A percentile compares a stretch with the other conserved stretches of the same genome.
Evolutionary conservation across 2,329 filamentous ascomycete species (phyloP).

Genomic region (Shiraia sp.): DNA sequence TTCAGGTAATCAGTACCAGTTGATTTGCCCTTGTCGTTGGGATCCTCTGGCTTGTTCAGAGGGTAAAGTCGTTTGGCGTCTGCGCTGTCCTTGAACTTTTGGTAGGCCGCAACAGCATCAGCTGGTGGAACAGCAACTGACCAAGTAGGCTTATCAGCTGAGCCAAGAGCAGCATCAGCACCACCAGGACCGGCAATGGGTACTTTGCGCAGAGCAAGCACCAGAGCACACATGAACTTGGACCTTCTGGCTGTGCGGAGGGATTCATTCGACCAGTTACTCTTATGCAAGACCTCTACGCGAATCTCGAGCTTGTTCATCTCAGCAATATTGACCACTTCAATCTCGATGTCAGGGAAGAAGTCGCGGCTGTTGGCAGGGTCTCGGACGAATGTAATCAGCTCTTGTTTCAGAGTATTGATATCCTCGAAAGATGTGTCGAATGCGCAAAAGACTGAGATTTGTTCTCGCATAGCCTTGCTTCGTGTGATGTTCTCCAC

Average conservation of each 20-base stretch:
- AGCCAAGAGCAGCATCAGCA: slow-evolving; percentile 64
- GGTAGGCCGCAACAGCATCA: slow-evolving; percentile 66
- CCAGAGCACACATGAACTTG: slow-evolving; percentile 96
- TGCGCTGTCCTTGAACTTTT: slow-evolving; percentile 53
- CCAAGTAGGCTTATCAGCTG: slow-evolving; percentile 74
- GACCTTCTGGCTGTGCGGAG: slow-evolving; percentile 80
- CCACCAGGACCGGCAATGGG: slow-evolving; percentile 84
- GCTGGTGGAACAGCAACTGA: slow-evolving; percentile 74
- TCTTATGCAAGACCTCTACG: slow-evolving; percentile 85
- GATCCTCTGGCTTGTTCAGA: slow-evolving; percentile 33
- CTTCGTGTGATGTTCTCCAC: slow-evolving; percentile 92
- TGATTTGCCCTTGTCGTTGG: slow-evolving; percentile 33
- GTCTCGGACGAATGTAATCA: slow-evolving; percentile 80
- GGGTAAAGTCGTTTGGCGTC: slow-evolving; percentile 70
- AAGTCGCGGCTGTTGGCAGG: slow-evolving; percentile 91
- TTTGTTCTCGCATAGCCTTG: slow-evolving; percentile 85
- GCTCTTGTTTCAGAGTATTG: slow-evolving; percentile 79
- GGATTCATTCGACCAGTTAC: slow-evolving; percentile 68
- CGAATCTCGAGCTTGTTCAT: slow-evolving; percentile 86
- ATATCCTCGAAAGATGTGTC: slow-evolving; percentile 90
- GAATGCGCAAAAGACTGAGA: slow-evolving; percentile 80
- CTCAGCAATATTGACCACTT: slow-evolving; percentile 77
- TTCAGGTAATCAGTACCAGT: slow-evolving; percentile 41
- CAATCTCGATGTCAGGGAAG: slow-evolving; percentile 78
- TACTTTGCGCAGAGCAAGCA: slow-evolving; percentile 81